These are phyloP conservation scores for Zizania palustris DNA, from an alignment of 202 grass and related monocot genomes.

Conservation along the genomic window DNA sequence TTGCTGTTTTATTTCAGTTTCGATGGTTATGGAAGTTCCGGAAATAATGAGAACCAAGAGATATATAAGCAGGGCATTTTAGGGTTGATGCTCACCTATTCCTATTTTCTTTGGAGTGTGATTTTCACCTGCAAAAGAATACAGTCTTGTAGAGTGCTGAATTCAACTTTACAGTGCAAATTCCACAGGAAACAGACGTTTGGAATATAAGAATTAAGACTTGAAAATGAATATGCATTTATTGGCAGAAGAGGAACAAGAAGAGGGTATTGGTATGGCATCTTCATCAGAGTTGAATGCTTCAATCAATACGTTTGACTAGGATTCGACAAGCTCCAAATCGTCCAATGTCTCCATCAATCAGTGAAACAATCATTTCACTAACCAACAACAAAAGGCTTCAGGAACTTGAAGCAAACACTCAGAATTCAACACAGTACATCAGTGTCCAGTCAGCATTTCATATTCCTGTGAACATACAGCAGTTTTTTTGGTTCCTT, in stretches of 20 bases:
- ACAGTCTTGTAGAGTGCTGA: not conserved
- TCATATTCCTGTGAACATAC: not conserved
- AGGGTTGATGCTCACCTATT: slow-evolving; percentile 31
- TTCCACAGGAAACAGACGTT: not conserved
- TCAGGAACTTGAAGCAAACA: not conserved
- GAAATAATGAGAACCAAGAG: not conserved
- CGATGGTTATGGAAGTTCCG: not conserved
- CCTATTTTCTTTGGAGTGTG: accelerated
- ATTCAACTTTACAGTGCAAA: too few relatives aligned
- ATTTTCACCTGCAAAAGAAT: slow-evolving; percentile 8
- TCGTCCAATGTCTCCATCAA: slow-evolving; percentile 31
- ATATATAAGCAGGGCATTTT: not conserved
- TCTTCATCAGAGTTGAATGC: slow-evolving; percentile 26
- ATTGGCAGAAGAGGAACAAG: not conserved
- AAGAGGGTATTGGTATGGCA: not conserved
- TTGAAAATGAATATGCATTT: not conserved
- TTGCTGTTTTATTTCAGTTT: not conserved
- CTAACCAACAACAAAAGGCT: slow-evolving; percentile 9
- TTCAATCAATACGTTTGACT: slow-evolving; percentile 46
- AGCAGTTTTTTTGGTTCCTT: not conserved
- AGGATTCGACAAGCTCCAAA: not conserved
- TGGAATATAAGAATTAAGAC: not conserved
- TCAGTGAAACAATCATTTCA: slow-evolving; percentile 29
- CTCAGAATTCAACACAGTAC: not conserved
- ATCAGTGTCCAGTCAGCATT: not conserved